A percentile compares a stretch with the other conserved stretches of the same genome.
Evolutionary conservation across 2,329 filamentous ascomycete genomes (phyloP).

Genomic region (Colletotrichum coccodes): DNA sequence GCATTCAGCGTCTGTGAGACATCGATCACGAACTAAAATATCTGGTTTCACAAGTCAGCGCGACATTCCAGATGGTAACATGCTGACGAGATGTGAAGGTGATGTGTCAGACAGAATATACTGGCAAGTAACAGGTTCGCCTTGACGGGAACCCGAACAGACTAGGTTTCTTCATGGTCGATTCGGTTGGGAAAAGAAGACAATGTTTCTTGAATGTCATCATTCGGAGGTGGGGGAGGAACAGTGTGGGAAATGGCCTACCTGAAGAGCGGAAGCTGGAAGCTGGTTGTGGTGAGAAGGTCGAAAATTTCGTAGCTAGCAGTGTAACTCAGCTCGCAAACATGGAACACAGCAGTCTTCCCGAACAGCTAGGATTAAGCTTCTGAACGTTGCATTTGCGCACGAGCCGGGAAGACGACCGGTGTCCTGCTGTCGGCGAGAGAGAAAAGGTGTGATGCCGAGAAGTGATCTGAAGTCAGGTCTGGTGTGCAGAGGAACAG

Average conservation of each 20-base stretch:
- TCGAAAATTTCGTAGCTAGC: not conserved
- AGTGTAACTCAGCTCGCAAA: not conserved
- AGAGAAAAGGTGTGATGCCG: not conserved
- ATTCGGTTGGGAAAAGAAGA: constrained; percentile 92
- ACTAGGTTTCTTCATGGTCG: constrained; percentile 84
- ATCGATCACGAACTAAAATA: not conserved
- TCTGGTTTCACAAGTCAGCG: not conserved
- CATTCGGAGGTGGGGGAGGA: constrained; percentile 56
- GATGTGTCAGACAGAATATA: constrained; percentile 78
- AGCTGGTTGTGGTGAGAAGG: not conserved
- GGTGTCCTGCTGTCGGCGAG: not conserved
- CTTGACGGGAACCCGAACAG: constrained; percentile 71
- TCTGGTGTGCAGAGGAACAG: constrained; percentile 12
- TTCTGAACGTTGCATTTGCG: not conserved
- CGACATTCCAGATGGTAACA: not conserved
- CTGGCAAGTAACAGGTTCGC: constrained; percentile 88
- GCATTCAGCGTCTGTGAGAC: not conserved
- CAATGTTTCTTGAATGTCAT: constrained; percentile 76
- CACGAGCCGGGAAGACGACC: not conserved
- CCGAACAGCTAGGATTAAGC: not conserved
- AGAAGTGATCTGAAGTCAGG: not conserved
- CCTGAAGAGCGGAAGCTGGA: not conserved
- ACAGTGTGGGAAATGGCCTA: constrained; percentile 10
- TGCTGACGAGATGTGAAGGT: constrained; percentile 11
- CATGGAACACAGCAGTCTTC: not conserved